Percentiles rank a stretch among this genome's conserved stretches.
Evolutionary conservation across 345 rosid species (phyloP).

Genomic region (Schrenkiella parvula): DNA sequence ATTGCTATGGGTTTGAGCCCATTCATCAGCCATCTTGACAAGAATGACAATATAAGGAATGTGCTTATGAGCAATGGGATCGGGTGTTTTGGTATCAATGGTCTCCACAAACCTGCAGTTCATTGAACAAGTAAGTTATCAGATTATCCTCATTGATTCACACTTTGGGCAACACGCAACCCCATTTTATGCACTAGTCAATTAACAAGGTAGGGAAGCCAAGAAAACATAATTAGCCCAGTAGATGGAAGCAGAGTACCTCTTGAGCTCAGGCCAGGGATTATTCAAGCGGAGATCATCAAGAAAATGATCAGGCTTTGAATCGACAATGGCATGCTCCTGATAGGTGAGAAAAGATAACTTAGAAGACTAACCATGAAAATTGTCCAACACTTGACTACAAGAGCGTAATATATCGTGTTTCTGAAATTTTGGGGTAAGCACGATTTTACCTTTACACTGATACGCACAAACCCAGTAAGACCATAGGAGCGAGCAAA

Average conservation of each 20-base stretch:
- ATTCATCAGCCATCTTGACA: conserved; percentile 75
- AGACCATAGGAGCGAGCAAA: conserved; percentile 96
- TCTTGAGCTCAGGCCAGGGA: conserved; percentile 89
- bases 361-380: conserved; percentile 6
- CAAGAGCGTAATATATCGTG: not conserved
- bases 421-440: not conserved
- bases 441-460: conserved; percentile 61
- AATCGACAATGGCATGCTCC: conserved; percentile 81
- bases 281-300: conserved; percentile 93
- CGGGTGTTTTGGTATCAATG: conserved; percentile 61
- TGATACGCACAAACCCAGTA: conserved; percentile 77
- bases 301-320: conserved; percentile 96
- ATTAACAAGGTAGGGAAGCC: not conserved
- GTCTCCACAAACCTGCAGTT: conserved; percentile 62
- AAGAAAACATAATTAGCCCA: not conserved
- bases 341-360: conserved; percentile 26
- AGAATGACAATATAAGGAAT: conserved; percentile 85
- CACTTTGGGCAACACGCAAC: not conserved
- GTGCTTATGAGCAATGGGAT: conserved; percentile 85
- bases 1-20: conserved; percentile 67
- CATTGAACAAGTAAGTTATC: not conserved
- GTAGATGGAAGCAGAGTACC: conserved; percentile 35
- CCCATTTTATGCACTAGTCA: not conserved
- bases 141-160: not conserved
- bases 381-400: not conserved